Conservation (phyloP, 169 alveolate species). For the Eimeria sp. region DNA sequence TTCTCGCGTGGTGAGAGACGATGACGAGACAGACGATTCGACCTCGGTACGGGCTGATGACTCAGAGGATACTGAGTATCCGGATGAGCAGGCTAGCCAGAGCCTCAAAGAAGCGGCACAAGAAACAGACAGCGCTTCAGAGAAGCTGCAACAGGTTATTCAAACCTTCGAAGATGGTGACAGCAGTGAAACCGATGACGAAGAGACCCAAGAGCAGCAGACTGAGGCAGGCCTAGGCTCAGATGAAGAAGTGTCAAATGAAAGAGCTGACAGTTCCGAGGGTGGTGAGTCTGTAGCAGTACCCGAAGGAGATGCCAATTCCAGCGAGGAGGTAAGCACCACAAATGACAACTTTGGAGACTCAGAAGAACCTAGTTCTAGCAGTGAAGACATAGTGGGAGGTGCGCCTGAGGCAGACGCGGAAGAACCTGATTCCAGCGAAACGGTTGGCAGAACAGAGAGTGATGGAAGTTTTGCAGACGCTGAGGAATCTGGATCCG, state of each 20-base stretch:
- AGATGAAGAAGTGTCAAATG: neutral
- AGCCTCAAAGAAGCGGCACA: neutral
- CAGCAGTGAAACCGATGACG: neutral
- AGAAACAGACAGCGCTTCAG: conserved; percentile 6
- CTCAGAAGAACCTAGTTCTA: too few relatives aligned
- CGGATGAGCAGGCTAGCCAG: neutral
- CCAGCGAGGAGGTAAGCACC: neutral
- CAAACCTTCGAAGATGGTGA: neutral
- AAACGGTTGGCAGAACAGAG: neutral
- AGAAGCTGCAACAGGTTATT: neutral
- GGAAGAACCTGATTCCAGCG: neutral
- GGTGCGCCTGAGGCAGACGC: neutral
- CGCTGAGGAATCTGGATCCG: neutral
- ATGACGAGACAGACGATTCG: neutral
- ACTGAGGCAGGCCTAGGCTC: neutral
- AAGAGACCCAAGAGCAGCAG: neutral
- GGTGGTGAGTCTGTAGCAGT: neutral
- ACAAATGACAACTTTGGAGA: too few relatives aligned
- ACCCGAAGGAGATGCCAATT: neutral
- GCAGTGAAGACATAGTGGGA: neutral
- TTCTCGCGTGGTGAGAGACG: neutral
- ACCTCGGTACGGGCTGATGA: neutral
- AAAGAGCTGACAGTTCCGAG: neutral
- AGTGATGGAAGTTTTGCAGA: neutral
- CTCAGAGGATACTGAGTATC: neutral